Evolutionary conservation across 495 filamentous ascomycete genomes (phyloP), one percentile per base, ranked within the genome.

Genomic region (Bryoglossum gracile): DNA sequence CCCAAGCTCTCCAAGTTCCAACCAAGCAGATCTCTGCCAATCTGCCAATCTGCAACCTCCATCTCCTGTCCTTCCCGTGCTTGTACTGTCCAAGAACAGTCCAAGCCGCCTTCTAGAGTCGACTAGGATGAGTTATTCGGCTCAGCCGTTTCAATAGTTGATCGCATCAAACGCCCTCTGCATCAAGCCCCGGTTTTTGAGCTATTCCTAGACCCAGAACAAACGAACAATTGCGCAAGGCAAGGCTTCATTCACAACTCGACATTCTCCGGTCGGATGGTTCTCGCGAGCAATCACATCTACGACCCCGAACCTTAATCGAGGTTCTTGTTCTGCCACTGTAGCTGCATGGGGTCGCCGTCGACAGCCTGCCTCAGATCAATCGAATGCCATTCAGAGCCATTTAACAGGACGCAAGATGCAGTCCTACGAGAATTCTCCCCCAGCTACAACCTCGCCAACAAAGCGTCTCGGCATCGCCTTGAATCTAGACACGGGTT

Each of bases 401-500:
- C 50, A 28, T 17, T 35, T 32, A 19, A 25, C 33, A 28, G 32
- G 42, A 25, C 19, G 45, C 54, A 57, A 46, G 22, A 60, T 60
- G 58, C 58, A 57, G 24, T 52, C 54, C 1, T 46, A 43, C 36
- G 57, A 59, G 36, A 50, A 56, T 34, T 37, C 32, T 14, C 39
- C 50, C 4, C n/a, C n/a, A n/a, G n/a, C n/a, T n/a, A n/a, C n/a
- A n/a, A 43, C 23, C 19, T 48, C 57, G 18, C 51, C 58, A 6
- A 51, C 54, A 28, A 54, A 51, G 54, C 58, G 58, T 34, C 40
- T 53, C 24, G 47, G 54, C 21, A 47, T 50, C 22, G 49, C 54
- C 16, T 28, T 57, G 28, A 57, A 57, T 28, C 34, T 60, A 18
- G 58, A 60, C 51, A 57, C 58, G 30, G 51, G 54, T 26, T 57